These are phyloP conservation scores for Aspergillus thermomutatus DNA, from an alignment of 2,329 filamentous ascomycete genomes.

Conservation along the genomic window DNA sequence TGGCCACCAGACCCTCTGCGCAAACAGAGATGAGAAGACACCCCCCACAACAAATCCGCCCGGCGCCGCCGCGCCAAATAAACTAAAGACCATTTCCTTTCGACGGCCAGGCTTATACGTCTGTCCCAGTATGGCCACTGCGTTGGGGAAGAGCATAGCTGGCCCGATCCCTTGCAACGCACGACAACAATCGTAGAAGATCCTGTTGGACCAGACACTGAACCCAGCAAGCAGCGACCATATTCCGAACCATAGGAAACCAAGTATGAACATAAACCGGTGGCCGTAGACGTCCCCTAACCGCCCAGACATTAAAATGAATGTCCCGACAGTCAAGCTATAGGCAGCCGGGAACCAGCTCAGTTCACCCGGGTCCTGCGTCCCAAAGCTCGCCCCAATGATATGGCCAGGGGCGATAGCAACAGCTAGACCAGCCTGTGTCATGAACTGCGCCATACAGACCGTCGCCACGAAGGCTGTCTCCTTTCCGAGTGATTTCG, in stretches of 20 bases:
- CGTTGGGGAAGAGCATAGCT: slow-evolving; percentile 63
- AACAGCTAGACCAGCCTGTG: slow-evolving; percentile 46
- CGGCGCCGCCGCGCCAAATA: slow-evolving; percentile 49
- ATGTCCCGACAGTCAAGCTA: slow-evolving; percentile 40
- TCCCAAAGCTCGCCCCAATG: slow-evolving; percentile 46
- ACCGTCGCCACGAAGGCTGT: slow-evolving; percentile 29
- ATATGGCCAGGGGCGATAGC: slow-evolving; percentile 47
- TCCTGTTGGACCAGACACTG: slow-evolving; percentile 35
- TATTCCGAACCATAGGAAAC: slow-evolving; percentile 35
- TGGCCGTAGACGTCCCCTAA: slow-evolving; percentile 39
- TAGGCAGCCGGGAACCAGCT: slow-evolving; percentile 58
- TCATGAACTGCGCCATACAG: slow-evolving; percentile 37
- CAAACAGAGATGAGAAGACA: slow-evolving; percentile 39
- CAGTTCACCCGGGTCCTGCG: slow-evolving; percentile 41
- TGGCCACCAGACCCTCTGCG: slow-evolving; percentile 49
- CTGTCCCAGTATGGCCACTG: slow-evolving; percentile 59
- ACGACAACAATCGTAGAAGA: slow-evolving; percentile 51
- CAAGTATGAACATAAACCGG: slow-evolving; percentile 33
- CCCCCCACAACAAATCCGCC: slow-evolving; percentile 42
- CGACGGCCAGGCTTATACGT: slow-evolving; percentile 54
- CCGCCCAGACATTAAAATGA: slow-evolving; percentile 35
- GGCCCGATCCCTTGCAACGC: slow-evolving; percentile 58
- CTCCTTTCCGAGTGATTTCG: slow-evolving; percentile 21
- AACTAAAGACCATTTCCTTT: slow-evolving; percentile 58
- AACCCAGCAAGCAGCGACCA: slow-evolving; percentile 39